These are phyloP conservation scores for Geotrichum citri-aurantii DNA, from an alignment of 1,139 yeast species.

Conservation along the genomic window DNA sequence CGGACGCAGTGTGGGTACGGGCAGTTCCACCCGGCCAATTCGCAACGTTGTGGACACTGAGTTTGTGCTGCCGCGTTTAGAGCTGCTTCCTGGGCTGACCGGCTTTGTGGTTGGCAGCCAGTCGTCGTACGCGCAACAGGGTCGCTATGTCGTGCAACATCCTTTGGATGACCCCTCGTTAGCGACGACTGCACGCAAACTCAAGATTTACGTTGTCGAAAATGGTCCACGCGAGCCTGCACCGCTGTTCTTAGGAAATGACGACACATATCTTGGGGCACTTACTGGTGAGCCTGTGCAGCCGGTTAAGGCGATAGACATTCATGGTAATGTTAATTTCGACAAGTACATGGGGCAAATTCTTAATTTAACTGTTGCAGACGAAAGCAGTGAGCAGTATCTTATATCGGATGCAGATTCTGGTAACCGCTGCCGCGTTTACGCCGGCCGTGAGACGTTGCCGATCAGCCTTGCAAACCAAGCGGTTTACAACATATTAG, in stretches of 20 bases:
- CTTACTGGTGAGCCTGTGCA: neutral
- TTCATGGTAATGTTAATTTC: conserved; percentile 7
- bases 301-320: neutral
- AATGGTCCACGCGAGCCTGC: conserved; percentile 10
- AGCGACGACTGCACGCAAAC: neutral
- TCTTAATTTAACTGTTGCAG: neutral
- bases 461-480: conserved; percentile 13
- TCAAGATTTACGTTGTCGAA: conserved; percentile 2
- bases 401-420: conserved; percentile 3
- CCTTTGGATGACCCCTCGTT: neutral
- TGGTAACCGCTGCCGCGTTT: conserved; percentile 1
- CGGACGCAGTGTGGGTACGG: neutral
- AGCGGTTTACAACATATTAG: conserved; percentile 7
- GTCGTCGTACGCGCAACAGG: conserved; percentile 1
- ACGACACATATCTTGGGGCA: neutral
- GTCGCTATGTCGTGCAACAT: conserved; percentile 1
- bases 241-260: conserved; percentile 9
- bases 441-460: neutral
- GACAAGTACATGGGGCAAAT: neutral
- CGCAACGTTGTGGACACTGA: neutral
- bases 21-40: neutral
- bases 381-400: neutral
- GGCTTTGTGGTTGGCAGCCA: conserved; percentile 5
- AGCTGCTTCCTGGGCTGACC: conserved; percentile 7
- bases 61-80: conserved; percentile 2